Conservation (phyloP, 495 filamentous ascomycete genomes). For the Xylaria cubensis region DNA sequence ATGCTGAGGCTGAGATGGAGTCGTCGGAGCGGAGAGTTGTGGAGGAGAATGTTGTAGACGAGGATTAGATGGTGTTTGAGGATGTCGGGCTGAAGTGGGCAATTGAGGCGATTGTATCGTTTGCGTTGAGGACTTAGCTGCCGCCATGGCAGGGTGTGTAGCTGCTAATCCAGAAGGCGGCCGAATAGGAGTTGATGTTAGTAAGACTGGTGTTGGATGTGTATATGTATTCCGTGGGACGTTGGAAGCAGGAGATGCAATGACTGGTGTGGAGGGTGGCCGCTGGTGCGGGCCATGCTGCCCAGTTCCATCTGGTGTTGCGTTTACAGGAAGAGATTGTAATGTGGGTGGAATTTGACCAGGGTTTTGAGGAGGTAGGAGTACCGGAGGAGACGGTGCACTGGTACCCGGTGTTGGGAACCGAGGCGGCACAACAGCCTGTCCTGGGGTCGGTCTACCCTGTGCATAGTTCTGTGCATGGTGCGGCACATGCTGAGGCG, state of each 20-base stretch:
- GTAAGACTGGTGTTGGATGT: conserved; percentile 32
- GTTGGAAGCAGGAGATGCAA: conserved; percentile 33
- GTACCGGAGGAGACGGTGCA: conserved; percentile 38
- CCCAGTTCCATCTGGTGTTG: conserved; percentile 38
- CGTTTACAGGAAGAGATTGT: conserved; percentile 42
- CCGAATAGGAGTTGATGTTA: conserved; percentile 37
- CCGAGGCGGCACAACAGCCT: conserved; percentile 32
- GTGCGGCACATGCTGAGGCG: conserved; percentile 26
- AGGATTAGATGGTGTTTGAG: conserved; percentile 20
- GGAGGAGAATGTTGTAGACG: conserved; percentile 30
- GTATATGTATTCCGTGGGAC: conserved; percentile 27
- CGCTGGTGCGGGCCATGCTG: conserved; percentile 36
- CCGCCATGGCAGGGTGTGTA: conserved; percentile 28
- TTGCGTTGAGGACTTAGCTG: conserved; percentile 34
- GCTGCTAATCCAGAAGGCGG: conserved; percentile 37
- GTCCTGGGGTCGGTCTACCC: conserved; percentile 35
- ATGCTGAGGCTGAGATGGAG: conserved; percentile 43
- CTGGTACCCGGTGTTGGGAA: conserved; percentile 28
- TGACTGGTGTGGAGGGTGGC: conserved; percentile 31
- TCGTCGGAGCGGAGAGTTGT: conserved; percentile 32
- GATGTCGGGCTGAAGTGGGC: conserved; percentile 30
- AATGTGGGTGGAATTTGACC: conserved; percentile 46
- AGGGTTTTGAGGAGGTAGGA: conserved; percentile 47
- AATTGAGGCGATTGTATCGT: conserved; percentile 33
- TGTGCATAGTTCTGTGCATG: conserved; percentile 33